Conservation (phyloP, 2,329 filamentous ascomycete species). For the Incumbomyces lentus region DNA sequence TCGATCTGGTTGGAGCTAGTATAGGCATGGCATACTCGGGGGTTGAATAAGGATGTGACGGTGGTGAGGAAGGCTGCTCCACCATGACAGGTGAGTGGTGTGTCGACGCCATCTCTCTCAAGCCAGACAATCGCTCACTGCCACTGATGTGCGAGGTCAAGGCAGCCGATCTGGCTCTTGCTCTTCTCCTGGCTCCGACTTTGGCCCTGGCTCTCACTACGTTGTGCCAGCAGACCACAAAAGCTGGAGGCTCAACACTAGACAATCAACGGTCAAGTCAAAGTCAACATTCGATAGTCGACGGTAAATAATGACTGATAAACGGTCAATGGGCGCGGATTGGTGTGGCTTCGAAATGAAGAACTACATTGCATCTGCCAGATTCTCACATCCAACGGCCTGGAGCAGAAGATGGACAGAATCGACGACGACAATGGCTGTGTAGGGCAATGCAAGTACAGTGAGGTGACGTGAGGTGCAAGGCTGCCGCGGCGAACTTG, state of each 20-base stretch:
- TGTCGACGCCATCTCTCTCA: slow-evolving; percentile 14
- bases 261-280: too few relatives aligned
- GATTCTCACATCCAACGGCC: not conserved
- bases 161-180: too few relatives aligned
- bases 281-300: too few relatives aligned
- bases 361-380: not conserved
- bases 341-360: not conserved
- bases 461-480: too few relatives aligned
- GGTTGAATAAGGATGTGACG: slow-evolving; percentile 1
- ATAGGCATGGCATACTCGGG: slow-evolving; percentile 4
- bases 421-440: not conserved
- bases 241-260: too few relatives aligned
- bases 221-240: too few relatives aligned
- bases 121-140: not conserved
- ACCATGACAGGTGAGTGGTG: slow-evolving; percentile 17
- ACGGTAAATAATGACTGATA: too few relatives aligned
- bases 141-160: too few relatives aligned
- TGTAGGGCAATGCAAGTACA: too few relatives aligned
- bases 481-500: too few relatives aligned
- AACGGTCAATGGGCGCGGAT: not conserved
- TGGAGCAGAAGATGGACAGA: not conserved
- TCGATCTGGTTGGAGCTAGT: not conserved
- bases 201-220: too few relatives aligned
- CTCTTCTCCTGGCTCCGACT: too few relatives aligned
- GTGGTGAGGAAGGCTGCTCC: slow-evolving; percentile 15